phyloP scores from a whole-genome alignment of 768 basidiomycete species.

The Sporobolomyces roseus region DNA sequence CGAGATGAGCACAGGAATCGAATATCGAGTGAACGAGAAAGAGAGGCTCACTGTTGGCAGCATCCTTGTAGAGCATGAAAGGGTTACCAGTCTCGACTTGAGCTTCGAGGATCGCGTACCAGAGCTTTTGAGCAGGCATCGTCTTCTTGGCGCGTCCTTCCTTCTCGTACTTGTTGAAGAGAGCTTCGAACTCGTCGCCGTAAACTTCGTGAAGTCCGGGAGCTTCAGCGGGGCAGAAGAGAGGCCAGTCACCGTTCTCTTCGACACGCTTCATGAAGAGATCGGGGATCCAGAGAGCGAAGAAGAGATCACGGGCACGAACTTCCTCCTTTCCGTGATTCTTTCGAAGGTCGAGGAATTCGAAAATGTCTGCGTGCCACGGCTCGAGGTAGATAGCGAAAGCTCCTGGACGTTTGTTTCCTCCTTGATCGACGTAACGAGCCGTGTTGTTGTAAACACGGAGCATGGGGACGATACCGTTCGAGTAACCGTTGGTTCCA shows the following conservation, averaged over 20 bases:
- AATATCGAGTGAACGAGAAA: not conserved
- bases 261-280: slow-evolving; percentile 99
- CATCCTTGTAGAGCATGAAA: slow-evolving; percentile 98
- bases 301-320: slow-evolving; percentile 94
- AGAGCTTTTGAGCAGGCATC: slow-evolving; percentile 91
- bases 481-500: slow-evolving; percentile 97
- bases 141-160: slow-evolving; percentile 81
- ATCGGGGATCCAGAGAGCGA: slow-evolving; percentile 95
- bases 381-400: slow-evolving; percentile 98
- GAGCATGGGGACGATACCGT: slow-evolving; percentile 98
- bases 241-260: slow-evolving; percentile 78
- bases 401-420: slow-evolving; percentile 97
- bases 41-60: slow-evolving; percentile 69
- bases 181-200: slow-evolving; percentile 79
- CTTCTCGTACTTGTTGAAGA: slow-evolving; percentile 81
- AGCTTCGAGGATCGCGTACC: slow-evolving; percentile 94
- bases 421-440: slow-evolving; percentile 89
- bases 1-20: no score
- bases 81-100: slow-evolving; percentile 99
- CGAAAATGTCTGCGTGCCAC: slow-evolving; percentile 96
- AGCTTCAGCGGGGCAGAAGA: slow-evolving; percentile 97
- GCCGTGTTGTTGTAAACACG: slow-evolving; percentile 96
- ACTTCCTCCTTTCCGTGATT: slow-evolving; percentile 98
- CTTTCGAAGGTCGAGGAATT: slow-evolving; percentile 95
- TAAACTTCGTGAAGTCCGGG: slow-evolving; percentile 82